phyloP scores from a whole-genome alignment of 2,329 filamentous ascomycete species.

The Orbilia javanica region DNA sequence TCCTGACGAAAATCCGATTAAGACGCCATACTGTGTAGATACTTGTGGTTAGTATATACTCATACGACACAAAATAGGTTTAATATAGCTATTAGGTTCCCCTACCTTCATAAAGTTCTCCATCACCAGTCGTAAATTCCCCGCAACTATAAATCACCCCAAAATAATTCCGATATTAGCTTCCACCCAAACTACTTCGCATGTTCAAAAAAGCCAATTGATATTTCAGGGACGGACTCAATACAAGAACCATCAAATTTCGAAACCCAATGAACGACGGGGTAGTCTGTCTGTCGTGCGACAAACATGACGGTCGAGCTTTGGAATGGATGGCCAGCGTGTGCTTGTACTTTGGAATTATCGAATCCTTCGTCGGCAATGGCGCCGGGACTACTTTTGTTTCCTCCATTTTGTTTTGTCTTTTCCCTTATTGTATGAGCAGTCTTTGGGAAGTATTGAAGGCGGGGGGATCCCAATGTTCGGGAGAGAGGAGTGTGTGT shows the following conservation, averaged over 20 bases:
- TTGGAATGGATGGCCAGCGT: slow-evolving; percentile 85
- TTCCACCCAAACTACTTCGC: slow-evolving; percentile 7
- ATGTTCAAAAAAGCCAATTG: slow-evolving; percentile 17
- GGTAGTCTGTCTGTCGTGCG: slow-evolving; percentile 79
- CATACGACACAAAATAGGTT: slow-evolving; percentile 21
- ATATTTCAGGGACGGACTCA: slow-evolving; percentile 71
- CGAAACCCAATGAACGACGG: slow-evolving; percentile 94
- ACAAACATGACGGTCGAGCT: slow-evolving; percentile 81
- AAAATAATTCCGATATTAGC: slow-evolving; percentile 14
- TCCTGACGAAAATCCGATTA: slow-evolving; percentile 91
- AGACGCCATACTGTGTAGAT: slow-evolving; percentile 81
- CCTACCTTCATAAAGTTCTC: slow-evolving; percentile 93
- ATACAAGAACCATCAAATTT: slow-evolving; percentile 94
- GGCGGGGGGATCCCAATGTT: neutral
- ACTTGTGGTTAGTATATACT: slow-evolving; percentile 29
- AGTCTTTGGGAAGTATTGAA: neutral
- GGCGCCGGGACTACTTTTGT: slow-evolving; percentile 61
- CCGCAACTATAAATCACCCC: slow-evolving; percentile 76
- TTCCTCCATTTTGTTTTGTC: slow-evolving; percentile 33
- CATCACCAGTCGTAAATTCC: slow-evolving; percentile 92
- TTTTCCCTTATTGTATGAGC: too few relatives aligned
- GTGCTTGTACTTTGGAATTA: slow-evolving; percentile 84
- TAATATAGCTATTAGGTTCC: neutral
- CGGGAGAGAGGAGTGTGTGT: neutral
- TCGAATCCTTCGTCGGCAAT: slow-evolving; percentile 63